Percentiles rank a stretch among this genome's conserved stretches.
phyloP scores from a whole-genome alignment of 306 rosid genomes.

The Quercus glauca region DNA sequence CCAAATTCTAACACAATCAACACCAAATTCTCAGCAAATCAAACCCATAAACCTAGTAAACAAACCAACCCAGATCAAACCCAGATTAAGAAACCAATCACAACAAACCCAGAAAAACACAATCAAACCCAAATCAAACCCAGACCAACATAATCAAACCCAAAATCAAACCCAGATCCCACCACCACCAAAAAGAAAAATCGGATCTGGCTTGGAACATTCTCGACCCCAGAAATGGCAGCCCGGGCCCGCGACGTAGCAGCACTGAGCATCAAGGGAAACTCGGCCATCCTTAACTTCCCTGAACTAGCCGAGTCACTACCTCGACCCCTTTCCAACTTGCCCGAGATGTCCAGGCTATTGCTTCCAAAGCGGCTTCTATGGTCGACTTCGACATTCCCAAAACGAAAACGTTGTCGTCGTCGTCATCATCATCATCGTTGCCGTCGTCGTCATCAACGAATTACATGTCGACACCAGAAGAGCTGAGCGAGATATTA shows the following conservation, averaged over 20 bases:
- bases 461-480: conserved; percentile 37
- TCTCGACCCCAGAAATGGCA: conserved; percentile 53
- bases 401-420: background rate
- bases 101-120: too few relatives aligned
- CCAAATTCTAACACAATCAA: too few relatives aligned
- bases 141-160: too few relatives aligned
- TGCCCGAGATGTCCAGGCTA: conserved; percentile 85
- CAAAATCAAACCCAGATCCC: too few relatives aligned
- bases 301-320: conserved; percentile 58
- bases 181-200: too few relatives aligned
- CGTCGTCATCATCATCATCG: conserved; percentile 8
- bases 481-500: conserved; percentile 79
- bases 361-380: conserved; percentile 79
- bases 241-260: conserved; percentile 98
- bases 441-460: conserved; percentile 3
- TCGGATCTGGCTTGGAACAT: too few relatives aligned
- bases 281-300: conserved; percentile 92
- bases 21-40: too few relatives aligned
- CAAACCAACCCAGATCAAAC: too few relatives aligned
- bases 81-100: too few relatives aligned
- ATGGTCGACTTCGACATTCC: conserved; percentile 38
- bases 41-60: too few relatives aligned
- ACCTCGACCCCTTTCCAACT: conserved; percentile 72
- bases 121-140: too few relatives aligned
- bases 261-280: conserved; percentile 69